Conservation (phyloP, 2,329 filamentous ascomycete genomes). For the Pestalotiopsis sp. region DNA sequence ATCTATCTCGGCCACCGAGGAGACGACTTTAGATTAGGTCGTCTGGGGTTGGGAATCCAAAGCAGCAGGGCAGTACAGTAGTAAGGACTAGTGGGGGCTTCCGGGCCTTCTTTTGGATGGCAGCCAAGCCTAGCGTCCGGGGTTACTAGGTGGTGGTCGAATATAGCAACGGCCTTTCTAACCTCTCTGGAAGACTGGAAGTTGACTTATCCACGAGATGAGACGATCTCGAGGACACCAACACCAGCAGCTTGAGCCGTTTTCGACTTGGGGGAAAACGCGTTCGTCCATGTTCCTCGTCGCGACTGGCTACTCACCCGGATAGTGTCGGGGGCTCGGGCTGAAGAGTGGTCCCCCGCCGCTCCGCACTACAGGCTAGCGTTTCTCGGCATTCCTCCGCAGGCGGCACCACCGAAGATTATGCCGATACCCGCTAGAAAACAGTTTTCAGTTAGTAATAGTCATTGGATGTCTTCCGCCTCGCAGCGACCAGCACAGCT, state of each 20-base stretch:
- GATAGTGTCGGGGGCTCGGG: conserved; percentile 1
- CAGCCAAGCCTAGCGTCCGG: not conserved
- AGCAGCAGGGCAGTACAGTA: not conserved
- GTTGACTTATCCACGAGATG: not conserved
- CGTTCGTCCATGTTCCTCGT: not conserved
- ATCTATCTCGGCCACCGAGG: not conserved
- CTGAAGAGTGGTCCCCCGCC: not conserved
- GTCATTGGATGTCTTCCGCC: conserved; percentile 7
- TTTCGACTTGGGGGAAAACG: not conserved
- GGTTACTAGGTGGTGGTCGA: not conserved
- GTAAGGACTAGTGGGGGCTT: not conserved
- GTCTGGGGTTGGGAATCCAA: not conserved
- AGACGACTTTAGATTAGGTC: not conserved
- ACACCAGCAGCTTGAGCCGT: not conserved
- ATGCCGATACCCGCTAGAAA: conserved; percentile 1
- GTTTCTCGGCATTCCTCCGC: conserved; percentile 9
- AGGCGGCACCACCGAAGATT: conserved; percentile 11
- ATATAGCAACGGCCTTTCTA: not conserved
- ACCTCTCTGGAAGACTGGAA: not conserved
- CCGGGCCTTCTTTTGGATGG: not conserved
- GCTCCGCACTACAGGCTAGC: conserved; percentile 5
- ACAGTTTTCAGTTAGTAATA: conserved; percentile 9
- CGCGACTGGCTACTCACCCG: not conserved
- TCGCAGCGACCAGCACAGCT: not conserved
- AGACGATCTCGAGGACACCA: not conserved